phyloP scores from a whole-genome alignment of 2,329 filamentous ascomycete genomes.

The Pseudogymnoascus pannorum region DNA sequence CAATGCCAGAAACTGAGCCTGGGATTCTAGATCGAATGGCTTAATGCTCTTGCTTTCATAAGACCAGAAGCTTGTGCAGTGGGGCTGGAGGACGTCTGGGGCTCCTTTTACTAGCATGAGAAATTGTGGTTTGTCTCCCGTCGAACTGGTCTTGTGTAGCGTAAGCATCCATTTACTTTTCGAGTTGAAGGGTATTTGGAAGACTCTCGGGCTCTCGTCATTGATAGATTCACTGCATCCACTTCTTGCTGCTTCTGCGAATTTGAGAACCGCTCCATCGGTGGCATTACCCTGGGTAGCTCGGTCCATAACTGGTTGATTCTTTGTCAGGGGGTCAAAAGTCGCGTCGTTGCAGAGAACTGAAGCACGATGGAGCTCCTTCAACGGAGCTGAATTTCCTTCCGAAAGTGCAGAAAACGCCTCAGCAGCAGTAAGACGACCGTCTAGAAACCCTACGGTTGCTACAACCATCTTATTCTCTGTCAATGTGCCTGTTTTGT shows the following conservation, averaged over 20 bases:
- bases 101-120: neutral
- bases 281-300: constrained; percentile 37
- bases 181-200: constrained; percentile 42
- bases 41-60: constrained; percentile 24
- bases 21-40: constrained; percentile 31
- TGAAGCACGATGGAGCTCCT: constrained; percentile 23
- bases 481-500: constrained; percentile 66
- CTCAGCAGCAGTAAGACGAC: constrained; percentile 30
- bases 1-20: constrained; percentile 29
- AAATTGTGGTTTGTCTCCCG: constrained; percentile 15
- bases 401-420: constrained; percentile 18
- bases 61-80: constrained; percentile 25
- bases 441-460: constrained; percentile 21
- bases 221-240: constrained; percentile 14
- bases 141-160: constrained; percentile 14
- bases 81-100: constrained; percentile 18
- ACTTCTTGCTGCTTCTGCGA: constrained; percentile 27
- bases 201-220: constrained; percentile 25
- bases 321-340: constrained; percentile 34
- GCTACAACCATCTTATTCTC: constrained; percentile 40
- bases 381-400: neutral
- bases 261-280: constrained; percentile 36
- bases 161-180: constrained; percentile 46
- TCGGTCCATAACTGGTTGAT: constrained; percentile 31
- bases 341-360: constrained; percentile 37